These are phyloP conservation scores for Penicillium sp. DNA, from an alignment of 2,329 filamentous ascomycete genomes.

Conservation along the genomic window DNA sequence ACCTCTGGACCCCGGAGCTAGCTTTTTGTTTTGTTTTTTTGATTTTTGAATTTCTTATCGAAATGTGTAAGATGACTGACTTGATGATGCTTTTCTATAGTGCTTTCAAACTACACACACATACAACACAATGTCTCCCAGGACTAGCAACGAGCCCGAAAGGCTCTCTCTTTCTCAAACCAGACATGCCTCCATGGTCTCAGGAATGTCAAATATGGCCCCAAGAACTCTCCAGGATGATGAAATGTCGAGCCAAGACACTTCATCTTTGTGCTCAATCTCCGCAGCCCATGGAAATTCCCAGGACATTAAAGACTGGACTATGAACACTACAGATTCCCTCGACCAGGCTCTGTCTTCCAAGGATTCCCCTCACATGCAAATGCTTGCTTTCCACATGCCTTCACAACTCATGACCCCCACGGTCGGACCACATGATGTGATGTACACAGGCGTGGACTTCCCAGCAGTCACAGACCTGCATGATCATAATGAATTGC, in stretches of 20 bases:
- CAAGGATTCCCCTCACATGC: slow-evolving; percentile 47
- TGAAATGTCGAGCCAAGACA: slow-evolving; percentile 48
- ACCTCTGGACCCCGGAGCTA: slow-evolving; percentile 23
- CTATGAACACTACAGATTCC: slow-evolving; percentile 43
- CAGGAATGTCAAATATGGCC: slow-evolving; percentile 44
- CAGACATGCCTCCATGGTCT: slow-evolving; percentile 41
- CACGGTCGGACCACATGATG: slow-evolving; percentile 42
- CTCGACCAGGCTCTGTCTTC: slow-evolving; percentile 43
- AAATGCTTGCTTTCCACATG: slow-evolving; percentile 48
- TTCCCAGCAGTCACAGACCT: slow-evolving; percentile 43
- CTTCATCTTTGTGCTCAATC: slow-evolving; percentile 47
- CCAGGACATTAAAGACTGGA: slow-evolving; percentile 45
- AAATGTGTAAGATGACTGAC: slow-evolving; percentile 38
- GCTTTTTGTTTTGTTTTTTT: slow-evolving; percentile 12
- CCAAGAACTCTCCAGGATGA: slow-evolving; percentile 48
- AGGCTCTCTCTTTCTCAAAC: slow-evolving; percentile 42
- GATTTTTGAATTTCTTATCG: slow-evolving; percentile 11
- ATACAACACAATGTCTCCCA: slow-evolving; percentile 42
- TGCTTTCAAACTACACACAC: slow-evolving; percentile 28
- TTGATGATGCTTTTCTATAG: slow-evolving; percentile 32
- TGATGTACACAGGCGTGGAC: slow-evolving; percentile 46
- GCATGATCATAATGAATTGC: slow-evolving; percentile 42
- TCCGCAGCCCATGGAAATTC: slow-evolving; percentile 38
- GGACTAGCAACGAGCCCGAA: slow-evolving; percentile 42
- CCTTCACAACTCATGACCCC: slow-evolving; percentile 46